Conservation (phyloP, 805 yeast species). For the Blastobotrys americana region DNA sequence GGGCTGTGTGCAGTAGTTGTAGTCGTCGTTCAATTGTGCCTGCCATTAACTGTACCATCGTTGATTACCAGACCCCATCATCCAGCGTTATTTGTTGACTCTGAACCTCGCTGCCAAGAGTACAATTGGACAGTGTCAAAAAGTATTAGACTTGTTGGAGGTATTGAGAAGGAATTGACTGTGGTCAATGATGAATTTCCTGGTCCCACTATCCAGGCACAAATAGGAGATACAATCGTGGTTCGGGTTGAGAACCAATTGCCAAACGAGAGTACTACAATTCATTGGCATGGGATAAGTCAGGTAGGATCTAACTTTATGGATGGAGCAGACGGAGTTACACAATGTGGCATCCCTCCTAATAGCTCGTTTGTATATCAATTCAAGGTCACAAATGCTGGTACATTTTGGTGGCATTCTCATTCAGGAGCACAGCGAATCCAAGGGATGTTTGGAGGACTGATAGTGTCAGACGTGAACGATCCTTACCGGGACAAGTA, state of each 20-base stretch:
- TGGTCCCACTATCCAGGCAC: constrained; percentile 39
- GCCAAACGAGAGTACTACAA: constrained; percentile 32
- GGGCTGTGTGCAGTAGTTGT: too few relatives aligned
- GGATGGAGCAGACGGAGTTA: constrained; percentile 47
- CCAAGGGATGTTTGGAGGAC: constrained; percentile 44
- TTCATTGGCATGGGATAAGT: constrained; percentile 49
- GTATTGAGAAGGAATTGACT: constrained; percentile 26
- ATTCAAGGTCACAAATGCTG: constrained; percentile 35
- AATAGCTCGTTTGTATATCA: constrained; percentile 37
- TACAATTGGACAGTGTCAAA: background rate
- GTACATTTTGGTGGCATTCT: constrained; percentile 52
- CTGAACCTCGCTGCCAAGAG: background rate
- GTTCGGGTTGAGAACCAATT: constrained; percentile 37
- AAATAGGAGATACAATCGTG: constrained; percentile 30
- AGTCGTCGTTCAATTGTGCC: too few relatives aligned
- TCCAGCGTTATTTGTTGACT: too few relatives aligned
- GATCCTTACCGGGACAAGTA: constrained; percentile 19
- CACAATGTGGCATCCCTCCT: constrained; percentile 44
- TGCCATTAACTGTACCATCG: too few relatives aligned
- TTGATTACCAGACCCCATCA: too few relatives aligned
- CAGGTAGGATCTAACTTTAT: constrained; percentile 41
- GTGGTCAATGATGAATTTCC: constrained; percentile 42
- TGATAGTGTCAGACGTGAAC: constrained; percentile 35
- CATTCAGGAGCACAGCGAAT: constrained; percentile 41
- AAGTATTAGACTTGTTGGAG: constrained; percentile 9